A percentile compares a stretch with the other conserved stretches of the same genome.
Evolutionary conservation across 2,329 filamentous ascomycete genomes (phyloP).

Genomic region (Botrytis galanthina): DNA sequence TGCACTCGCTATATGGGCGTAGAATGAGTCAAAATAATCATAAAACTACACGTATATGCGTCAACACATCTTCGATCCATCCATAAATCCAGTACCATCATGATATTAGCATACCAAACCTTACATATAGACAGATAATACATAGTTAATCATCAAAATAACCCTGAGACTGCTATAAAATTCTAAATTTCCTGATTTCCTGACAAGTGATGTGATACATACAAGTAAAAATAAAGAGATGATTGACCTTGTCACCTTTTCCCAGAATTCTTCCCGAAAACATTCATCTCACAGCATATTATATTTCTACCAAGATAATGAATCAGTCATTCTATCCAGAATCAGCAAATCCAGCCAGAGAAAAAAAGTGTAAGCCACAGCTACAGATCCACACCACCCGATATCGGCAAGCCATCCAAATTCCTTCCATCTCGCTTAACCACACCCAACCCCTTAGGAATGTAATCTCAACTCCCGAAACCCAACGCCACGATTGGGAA

Average conservation of each 20-base stretch:
- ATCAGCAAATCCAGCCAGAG: not conserved
- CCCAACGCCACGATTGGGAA: not conserved
- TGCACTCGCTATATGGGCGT: not conserved
- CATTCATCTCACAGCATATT: not conserved
- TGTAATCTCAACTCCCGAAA: not conserved
- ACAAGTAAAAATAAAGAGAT: not conserved
- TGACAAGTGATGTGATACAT: not conserved
- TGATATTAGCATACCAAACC: not conserved
- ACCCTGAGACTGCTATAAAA: not conserved
- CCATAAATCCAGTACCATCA: not conserved
- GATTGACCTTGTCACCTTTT: not conserved
- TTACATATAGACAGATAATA: not conserved
- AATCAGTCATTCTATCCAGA: not conserved
- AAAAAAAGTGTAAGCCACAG: not conserved
- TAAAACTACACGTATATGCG: not conserved
- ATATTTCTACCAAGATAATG: not conserved
- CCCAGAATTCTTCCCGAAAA: not conserved
- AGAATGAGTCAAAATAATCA: not conserved
- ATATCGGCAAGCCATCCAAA: not conserved
- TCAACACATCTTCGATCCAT: not conserved
- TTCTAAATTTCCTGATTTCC: not conserved
- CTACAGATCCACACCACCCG: not conserved
- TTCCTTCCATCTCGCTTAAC: not conserved
- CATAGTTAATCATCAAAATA: accelerated
- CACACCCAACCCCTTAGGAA: not conserved